phyloP scores from a whole-genome alignment of 371 early-diverging fungal species.

The Lichtheimia corymbifera region DNA sequence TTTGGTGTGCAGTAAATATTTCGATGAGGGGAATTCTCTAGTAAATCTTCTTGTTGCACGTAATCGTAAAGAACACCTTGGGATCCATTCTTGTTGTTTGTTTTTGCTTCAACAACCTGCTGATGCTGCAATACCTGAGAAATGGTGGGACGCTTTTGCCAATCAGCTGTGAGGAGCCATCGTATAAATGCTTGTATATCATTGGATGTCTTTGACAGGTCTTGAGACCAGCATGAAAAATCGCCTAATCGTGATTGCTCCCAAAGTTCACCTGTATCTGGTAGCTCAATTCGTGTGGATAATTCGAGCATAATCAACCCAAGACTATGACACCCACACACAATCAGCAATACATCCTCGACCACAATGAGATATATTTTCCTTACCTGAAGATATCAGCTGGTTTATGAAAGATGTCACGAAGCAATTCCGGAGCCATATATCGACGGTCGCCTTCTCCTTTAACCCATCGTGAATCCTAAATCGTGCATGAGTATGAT shows the following conservation, averaged over 20 bases:
- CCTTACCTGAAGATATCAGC: conserved; percentile 89
- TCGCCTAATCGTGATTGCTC: conserved; percentile 78
- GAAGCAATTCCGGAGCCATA: conserved; percentile 92
- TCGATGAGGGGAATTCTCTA: background rate
- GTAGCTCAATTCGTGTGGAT: conserved; percentile 75
- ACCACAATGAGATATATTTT: background rate
- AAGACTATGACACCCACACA: conserved; percentile 52
- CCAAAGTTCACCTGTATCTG: conserved; percentile 88
- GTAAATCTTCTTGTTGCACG: background rate
- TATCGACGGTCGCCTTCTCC: conserved; percentile 96
- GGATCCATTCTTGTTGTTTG: background rate
- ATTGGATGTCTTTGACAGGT: conserved; percentile 4
- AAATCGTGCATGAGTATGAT: background rate
- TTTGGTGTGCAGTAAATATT: background rate
- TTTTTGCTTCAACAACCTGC: background rate
- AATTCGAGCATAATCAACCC: conserved; percentile 92
- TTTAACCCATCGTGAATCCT: conserved; percentile 37
- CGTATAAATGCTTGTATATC: conserved; percentile 13
- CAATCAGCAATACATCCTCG: background rate
- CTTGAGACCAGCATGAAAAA: conserved; percentile 50
- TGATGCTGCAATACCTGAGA: conserved; percentile 14
- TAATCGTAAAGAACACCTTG: conserved; percentile 12
- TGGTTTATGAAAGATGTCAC: conserved; percentile 72
- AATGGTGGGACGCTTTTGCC: conserved; percentile 16
- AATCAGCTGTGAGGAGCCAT: conserved; percentile 12